Base-by-base conservation (phyloP, 176 grass and related monocot species). In the Aegilops umbellulata region DNA sequence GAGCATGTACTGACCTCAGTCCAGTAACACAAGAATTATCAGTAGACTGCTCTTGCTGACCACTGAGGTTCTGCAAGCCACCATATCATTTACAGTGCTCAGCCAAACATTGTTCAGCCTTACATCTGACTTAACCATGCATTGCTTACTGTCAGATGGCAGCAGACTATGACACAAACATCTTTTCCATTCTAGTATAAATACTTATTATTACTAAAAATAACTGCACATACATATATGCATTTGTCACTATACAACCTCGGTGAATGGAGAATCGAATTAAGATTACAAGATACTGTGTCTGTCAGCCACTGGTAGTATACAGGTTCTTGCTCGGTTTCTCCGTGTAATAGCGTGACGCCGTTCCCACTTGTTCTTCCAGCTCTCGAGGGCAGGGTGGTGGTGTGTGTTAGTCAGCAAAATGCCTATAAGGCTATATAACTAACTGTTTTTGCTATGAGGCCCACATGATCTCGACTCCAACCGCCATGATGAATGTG, bases 241-340 rank as follows among this genome's bases (percentile, higher is more conserved):
- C 26, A 8, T 32, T 41, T 74, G 25, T 32, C 61, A 76, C 89
- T 91, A 80, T 91, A 91, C 85, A 91, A 51, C 69, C 71, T 31
- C 26, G 41, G 42, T 58, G 20, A 34, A 10, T n/a, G 25, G 60
- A 24, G 8, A 65, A 77, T 39, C 30, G 32, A 25, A 58, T 65
- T 31, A 57, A 80, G 87, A 76, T 67, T 87, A 84, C 89, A 87
- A 65, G 10, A 71, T 60, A 9, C 4, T 42, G 31, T 85, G 27
- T 83, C 2, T 75, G 27, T 83, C 2, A 3, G 26, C 22, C 58
- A 23, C 47, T 62, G 61, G 42, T 83, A 10, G n/a, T 25, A 58
- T 25, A 79, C 65, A 31, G 12, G 31, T 79, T 8, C 57, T 58
- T 58, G 64, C 29, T 39, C 65, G 6, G 42, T 55, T 84, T 23